A percentile compares a stretch with the other conserved stretches of the same genome.
Evolutionary conservation across 2,329 filamentous ascomycete genomes (phyloP).

Genomic region (Fusarium liriodendri): DNA sequence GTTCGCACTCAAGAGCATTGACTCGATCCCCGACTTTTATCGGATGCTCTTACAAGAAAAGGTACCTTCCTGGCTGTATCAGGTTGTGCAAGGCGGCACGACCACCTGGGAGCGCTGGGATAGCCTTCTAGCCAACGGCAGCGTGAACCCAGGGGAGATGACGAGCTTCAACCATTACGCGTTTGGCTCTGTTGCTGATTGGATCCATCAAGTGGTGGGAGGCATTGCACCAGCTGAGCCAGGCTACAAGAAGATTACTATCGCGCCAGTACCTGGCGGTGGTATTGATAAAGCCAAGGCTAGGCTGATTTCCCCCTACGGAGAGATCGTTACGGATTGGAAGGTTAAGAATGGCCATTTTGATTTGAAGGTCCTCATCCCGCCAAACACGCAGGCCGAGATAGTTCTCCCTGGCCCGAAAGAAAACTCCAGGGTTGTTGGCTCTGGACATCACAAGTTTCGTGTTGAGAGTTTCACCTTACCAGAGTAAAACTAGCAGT

Average conservation of each 20-base stretch:
- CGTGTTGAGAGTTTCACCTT: background rate
- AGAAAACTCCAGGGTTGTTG: background rate
- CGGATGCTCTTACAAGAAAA: conserved; percentile 59
- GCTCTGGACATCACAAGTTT: conserved; percentile 25
- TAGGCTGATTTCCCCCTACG: background rate
- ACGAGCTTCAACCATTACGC: conserved; percentile 44
- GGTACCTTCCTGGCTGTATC: conserved; percentile 61
- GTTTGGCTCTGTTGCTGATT: conserved; percentile 60
- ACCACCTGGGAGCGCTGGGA: conserved; percentile 66
- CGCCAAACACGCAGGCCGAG: conserved; percentile 32
- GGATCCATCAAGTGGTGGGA: conserved; percentile 57
- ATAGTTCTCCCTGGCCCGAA: conserved; percentile 14
- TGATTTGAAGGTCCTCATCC: conserved; percentile 3
- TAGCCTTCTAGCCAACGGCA: conserved; percentile 57
- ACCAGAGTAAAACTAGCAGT: background rate
- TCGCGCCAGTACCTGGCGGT: conserved; percentile 51
- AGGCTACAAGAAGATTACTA: conserved; percentile 53
- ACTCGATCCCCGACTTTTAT: conserved; percentile 52
- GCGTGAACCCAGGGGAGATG: conserved; percentile 64
- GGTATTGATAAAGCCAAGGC: background rate
- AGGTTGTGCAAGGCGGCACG: conserved; percentile 57
- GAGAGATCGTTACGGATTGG: background rate
- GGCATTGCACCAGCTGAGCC: conserved; percentile 54
- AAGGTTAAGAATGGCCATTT: background rate
- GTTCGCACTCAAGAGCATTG: conserved; percentile 25